Percentiles rank a stretch among this genome's conserved stretches.
Conservation (phyloP, 2,329 filamentous ascomycete species). For the Blumeria hordei region DNA sequence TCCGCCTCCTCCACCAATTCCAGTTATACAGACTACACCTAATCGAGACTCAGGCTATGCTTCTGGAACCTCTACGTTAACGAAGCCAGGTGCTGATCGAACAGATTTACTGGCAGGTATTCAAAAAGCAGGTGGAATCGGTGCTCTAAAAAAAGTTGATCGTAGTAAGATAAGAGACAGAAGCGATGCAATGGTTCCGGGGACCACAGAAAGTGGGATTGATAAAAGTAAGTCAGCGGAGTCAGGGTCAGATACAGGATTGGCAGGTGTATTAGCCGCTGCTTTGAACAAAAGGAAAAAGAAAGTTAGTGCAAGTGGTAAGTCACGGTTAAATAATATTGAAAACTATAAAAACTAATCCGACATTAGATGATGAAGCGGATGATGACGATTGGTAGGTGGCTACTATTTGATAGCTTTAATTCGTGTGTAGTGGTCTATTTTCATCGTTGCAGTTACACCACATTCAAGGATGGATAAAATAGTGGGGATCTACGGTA, state of each 20-base stretch:
- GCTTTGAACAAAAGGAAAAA: slow-evolving; percentile 65
- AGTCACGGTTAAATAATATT: slow-evolving; percentile 19
- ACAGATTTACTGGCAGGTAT: slow-evolving; percentile 47
- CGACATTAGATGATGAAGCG: slow-evolving; percentile 42
- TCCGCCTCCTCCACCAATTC: slow-evolving; percentile 24
- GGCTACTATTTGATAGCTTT: slow-evolving; percentile 1
- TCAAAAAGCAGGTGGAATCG: slow-evolving; percentile 41
- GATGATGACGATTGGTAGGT: slow-evolving; percentile 51
- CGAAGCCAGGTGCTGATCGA: slow-evolving; percentile 22
- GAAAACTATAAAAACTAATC: slow-evolving; percentile 6
- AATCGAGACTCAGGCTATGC: slow-evolving; percentile 33
- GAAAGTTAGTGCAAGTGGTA: slow-evolving; percentile 88
- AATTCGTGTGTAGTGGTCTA: too few relatives aligned
- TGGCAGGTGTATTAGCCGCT: slow-evolving; percentile 64
- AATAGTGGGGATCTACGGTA: slow-evolving; percentile 15
- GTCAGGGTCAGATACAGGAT: slow-evolving; percentile 31
- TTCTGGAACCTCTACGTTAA: slow-evolving; percentile 25
- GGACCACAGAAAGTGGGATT: slow-evolving; percentile 9
- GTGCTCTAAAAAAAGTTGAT: slow-evolving; percentile 52
- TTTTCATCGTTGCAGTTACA: not conserved
- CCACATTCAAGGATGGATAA: slow-evolving; percentile 7
- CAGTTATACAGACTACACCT: slow-evolving; percentile 16
- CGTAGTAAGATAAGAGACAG: slow-evolving; percentile 45
- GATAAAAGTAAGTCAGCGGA: slow-evolving; percentile 25
- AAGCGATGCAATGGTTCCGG: slow-evolving; percentile 37